Percentiles rank a stretch among this genome's conserved stretches.
Evolutionary conservation across 768 basidiomycete genomes (phyloP).

Genomic region (Trametes maxima): DNA sequence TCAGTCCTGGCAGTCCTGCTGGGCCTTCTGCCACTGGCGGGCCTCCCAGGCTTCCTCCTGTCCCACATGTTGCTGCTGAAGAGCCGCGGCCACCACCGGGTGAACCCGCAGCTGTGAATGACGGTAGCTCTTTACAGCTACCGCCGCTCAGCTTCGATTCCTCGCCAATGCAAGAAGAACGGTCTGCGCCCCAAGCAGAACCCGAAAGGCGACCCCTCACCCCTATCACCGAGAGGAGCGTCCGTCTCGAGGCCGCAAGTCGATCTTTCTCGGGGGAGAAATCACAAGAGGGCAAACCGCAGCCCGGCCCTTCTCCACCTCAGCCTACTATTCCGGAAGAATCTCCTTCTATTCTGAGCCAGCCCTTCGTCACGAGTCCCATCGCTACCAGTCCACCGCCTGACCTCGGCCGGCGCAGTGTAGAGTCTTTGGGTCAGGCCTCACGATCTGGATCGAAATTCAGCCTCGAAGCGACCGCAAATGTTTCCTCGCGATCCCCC

Average conservation of each 20-base stretch:
- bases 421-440: conserved; percentile 38
- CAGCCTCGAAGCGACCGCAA: background rate
- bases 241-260: conserved; percentile 32
- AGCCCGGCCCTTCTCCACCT: background rate
- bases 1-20: conserved; percentile 18
- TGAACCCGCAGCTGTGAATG: conserved; percentile 20
- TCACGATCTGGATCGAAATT: conserved; percentile 46
- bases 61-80: conserved; percentile 23
- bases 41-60: conserved; percentile 31
- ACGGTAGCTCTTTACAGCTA: conserved; percentile 46
- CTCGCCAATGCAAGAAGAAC: conserved; percentile 13
- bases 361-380: conserved; percentile 32
- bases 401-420: conserved; percentile 30
- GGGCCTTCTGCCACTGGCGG: conserved; percentile 10
- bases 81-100: background rate
- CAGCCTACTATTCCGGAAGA: conserved; percentile 17
- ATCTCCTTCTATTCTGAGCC: conserved; percentile 21
- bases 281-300: conserved; percentile 1
- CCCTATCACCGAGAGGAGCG: conserved; percentile 65
- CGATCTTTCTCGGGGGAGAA: conserved; percentile 22
- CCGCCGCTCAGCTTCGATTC: conserved; percentile 58
- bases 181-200: conserved; percentile 5
- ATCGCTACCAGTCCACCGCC: conserved; percentile 26
- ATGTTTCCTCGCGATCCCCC: conserved; percentile 11
- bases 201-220: conserved; percentile 46